These are phyloP conservation scores for Podila verticillata DNA, from an alignment of 192 early-diverging fungal genomes.

Conservation along the genomic window DNA sequence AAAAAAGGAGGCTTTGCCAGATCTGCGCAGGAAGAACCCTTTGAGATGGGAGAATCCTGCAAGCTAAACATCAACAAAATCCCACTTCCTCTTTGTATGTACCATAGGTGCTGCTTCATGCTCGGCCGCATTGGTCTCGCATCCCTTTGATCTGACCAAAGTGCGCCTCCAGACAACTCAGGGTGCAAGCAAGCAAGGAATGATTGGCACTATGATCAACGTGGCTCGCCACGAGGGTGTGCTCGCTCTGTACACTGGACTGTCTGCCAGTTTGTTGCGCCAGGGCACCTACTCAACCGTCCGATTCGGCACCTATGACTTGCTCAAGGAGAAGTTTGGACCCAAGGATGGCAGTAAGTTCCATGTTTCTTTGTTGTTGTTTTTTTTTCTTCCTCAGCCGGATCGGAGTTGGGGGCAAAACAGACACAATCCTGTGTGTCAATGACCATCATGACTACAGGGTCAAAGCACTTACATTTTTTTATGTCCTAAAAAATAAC, in stretches of 20 bases:
- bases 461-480: background rate
- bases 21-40: no score
- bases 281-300: conserved; percentile 85
- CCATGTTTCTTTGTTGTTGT: background rate
- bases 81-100: background rate
- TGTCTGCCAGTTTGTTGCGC: conserved; percentile 78
- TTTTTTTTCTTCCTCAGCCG: background rate
- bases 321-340: conserved; percentile 64
- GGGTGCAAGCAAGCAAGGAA: conserved; percentile 61
- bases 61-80: background rate
- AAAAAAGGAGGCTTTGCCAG: background rate
- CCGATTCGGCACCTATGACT: conserved; percentile 81
- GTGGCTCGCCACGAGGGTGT: conserved; percentile 76
- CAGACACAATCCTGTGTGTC: background rate
- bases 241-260: conserved; percentile 72
- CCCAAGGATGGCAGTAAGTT: conserved; percentile 58
- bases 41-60: no score
- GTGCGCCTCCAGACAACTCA: conserved; percentile 91
- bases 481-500: conserved; percentile 1
- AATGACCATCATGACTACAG: background rate
- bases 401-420: no score
- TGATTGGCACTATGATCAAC: conserved; percentile 79
- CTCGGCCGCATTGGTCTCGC: conserved; percentile 69
- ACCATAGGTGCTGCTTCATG: conserved; percentile 62
- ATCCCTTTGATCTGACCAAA: conserved; percentile 90